phyloP scores from a whole-genome alignment of 2,329 filamentous ascomycete species.

The Fusarium begoniae region DNA sequence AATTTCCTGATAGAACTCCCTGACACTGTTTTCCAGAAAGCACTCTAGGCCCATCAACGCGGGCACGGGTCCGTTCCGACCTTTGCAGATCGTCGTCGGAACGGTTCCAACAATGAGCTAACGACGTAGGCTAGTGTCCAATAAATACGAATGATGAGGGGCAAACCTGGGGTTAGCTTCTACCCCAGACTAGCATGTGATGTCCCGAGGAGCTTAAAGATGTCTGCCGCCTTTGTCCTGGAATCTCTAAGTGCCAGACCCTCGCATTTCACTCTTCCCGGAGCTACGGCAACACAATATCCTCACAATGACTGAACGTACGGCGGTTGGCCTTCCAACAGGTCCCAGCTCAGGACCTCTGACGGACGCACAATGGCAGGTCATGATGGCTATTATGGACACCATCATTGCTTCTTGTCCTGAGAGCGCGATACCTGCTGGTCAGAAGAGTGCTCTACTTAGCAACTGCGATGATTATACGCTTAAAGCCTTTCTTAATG shows the following conservation, averaged over 20 bases:
- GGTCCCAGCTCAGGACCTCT: not conserved
- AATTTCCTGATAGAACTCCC: fast-evolving
- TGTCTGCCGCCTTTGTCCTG: not conserved
- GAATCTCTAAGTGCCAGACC: too few relatives aligned
- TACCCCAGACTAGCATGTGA: not conserved
- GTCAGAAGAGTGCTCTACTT: not conserved
- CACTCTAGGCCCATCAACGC: fast-evolving
- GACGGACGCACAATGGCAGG: not conserved
- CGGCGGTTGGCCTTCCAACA: not conserved
- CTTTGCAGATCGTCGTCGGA: not conserved
- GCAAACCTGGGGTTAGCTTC: not conserved
- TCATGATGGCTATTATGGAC: not conserved
- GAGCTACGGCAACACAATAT: fast-evolving
- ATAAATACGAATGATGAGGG: not conserved
- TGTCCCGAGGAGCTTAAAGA: not conserved
- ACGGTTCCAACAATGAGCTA: not conserved
- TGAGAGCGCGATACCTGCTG: not conserved
- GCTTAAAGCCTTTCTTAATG: not conserved
- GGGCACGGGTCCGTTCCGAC: not conserved
- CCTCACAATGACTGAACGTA: not conserved
- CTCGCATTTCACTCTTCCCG: too few relatives aligned
- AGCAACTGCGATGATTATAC: not conserved
- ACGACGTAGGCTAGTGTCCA: not conserved
- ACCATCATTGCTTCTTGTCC: not conserved
- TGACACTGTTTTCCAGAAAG: fast-evolving